These are phyloP conservation scores for Balansia obtecta DNA, from an alignment of 2,329 filamentous ascomycete species.

Conservation along the genomic window DNA sequence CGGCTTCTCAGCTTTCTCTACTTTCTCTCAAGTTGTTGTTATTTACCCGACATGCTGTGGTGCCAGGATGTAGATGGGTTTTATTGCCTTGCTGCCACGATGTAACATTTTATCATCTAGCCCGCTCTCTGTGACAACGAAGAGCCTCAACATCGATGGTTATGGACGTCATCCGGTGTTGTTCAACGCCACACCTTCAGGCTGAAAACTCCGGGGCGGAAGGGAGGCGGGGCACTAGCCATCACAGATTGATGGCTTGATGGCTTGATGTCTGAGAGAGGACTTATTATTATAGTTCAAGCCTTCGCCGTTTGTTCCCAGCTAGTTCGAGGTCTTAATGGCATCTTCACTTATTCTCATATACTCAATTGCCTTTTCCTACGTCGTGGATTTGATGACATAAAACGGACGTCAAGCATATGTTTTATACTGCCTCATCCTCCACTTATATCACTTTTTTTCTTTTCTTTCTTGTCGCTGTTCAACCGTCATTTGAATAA, in stretches of 20 bases:
- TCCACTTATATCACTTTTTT: too few species aligned
- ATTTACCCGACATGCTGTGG: not conserved
- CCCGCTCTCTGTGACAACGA: not conserved
- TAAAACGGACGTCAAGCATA: too few species aligned
- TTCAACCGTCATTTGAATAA: too few species aligned
- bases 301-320: not conserved
- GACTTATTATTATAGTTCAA: slow-evolving; percentile 7
- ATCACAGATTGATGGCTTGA: slow-evolving; percentile 6
- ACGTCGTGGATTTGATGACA: too few species aligned
- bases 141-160: not conserved
- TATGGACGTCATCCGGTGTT: not conserved
- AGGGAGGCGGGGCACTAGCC: not conserved
- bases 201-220: not conserved
- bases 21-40: not conserved
- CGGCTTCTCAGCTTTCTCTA: not conserved
- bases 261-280: not conserved
- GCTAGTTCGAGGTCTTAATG: not conserved
- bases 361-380: not conserved
- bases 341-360: not conserved
- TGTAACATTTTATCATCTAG: not conserved
- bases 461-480: too few species aligned
- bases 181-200: not conserved
- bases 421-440: too few species aligned
- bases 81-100: not conserved
- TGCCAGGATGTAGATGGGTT: not conserved